Evolutionary conservation across 768 basidiomycete genomes (phyloP), one percentile per base, ranked within the genome.

Genomic region (Rhodotorula paludigena): DNA sequence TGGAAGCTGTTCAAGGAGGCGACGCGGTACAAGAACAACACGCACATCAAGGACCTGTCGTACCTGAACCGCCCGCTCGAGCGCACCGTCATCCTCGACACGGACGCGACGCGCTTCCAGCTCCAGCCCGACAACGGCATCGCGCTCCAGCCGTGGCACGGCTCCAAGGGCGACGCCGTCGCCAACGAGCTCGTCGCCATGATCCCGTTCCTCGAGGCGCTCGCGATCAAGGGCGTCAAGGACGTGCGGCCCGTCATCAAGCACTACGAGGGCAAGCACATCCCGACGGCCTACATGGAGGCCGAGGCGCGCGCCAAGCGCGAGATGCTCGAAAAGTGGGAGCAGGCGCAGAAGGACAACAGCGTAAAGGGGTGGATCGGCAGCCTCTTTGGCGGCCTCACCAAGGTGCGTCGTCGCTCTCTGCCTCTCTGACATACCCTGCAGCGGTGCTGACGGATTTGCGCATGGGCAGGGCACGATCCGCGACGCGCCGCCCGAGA

Each of bases 181-280:
- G 33, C 57, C 16, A 75, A 81, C 70, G 90, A 89, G 0, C 84
- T 98, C 47, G 78, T 97, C 28, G 87, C 86, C n/a, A 84, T 97
- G 83, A 92, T 99, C 72, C 94, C 94, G 1, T 97, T 98, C 86
- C 83, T 99, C 8, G 96, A 98, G 81, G 94, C 96, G 12, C 87
- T 99, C 66, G 93, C 86, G 1, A 93, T 98, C 72, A 92, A 91
- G 81, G 89, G 2, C 77, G 73, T 76, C 39, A 66, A 82, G 33
- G 96, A 98, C 74, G 88, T 98, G 7, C 86, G 94, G 28, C 90
- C 89, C 0, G 88, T 98, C 61, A 79, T 99, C 39, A 80, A 88
- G 73, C 86, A 86, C 4, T 99, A 94, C 77, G 80, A 83, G 10
- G 94, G 87, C 52, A 92, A 94, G 79, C 84, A 97, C 75, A 87